phyloP scores from a whole-genome alignment of 768 basidiomycete genomes.

The Heimioporus sp. region DNA sequence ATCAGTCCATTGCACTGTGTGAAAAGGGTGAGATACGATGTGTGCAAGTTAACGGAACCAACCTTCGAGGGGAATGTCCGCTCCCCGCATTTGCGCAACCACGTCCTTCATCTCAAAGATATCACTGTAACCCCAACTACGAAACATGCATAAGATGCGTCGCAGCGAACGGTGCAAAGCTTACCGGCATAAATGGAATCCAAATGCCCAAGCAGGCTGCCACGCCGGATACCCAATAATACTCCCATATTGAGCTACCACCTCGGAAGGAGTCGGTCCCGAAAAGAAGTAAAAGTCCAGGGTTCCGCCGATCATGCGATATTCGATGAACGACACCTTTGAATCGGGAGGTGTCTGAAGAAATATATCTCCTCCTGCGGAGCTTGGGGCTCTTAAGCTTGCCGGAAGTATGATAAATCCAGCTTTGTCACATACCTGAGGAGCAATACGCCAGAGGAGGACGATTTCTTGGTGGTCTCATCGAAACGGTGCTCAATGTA shows the following conservation, averaged over 20 bases:
- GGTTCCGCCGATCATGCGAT: constrained; percentile 69
- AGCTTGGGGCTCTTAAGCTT: constrained; percentile 33
- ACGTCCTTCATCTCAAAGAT: constrained; percentile 53
- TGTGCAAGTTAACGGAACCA: neutral
- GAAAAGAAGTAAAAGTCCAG: constrained; percentile 78
- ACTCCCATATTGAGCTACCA: constrained; percentile 66
- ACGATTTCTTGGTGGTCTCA: constrained; percentile 42
- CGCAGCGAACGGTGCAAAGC: neutral
- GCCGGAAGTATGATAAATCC: neutral
- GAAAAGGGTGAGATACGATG: neutral
- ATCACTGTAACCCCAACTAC: constrained; percentile 44
- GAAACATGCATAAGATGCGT: no score
- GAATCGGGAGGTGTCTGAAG: constrained; percentile 56
- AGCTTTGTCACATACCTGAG: constrained; percentile 43
- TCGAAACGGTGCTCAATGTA: constrained; percentile 71
- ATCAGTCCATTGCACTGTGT: constrained; percentile 73
- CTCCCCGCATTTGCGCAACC: constrained; percentile 57
- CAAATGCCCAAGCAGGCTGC: constrained; percentile 73
- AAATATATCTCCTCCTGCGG: constrained; percentile 67
- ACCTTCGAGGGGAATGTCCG: constrained; percentile 73
- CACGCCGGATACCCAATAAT: constrained; percentile 64
- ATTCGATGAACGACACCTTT: constrained; percentile 61
- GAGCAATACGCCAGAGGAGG: constrained; percentile 73
- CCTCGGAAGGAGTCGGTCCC: constrained; percentile 46
- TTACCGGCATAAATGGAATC: constrained; percentile 70